Conservation (phyloP, 1,139 yeast species). For the Lodderomyces parapsilosis region DNA sequence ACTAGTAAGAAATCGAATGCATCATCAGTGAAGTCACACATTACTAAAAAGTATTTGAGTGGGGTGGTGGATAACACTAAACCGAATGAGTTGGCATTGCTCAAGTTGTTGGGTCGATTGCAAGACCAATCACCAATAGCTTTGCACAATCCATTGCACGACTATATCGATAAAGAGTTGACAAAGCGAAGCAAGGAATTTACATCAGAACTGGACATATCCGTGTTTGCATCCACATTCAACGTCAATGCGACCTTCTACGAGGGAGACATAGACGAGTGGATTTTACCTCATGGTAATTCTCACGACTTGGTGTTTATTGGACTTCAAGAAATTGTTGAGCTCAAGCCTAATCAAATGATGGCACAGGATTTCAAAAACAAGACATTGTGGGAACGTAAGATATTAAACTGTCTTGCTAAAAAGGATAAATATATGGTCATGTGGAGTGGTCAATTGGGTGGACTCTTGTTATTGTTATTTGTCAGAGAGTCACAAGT, state of each 20-base stretch:
- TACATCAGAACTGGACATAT: constrained; percentile 50
- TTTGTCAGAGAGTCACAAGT: constrained; percentile 57
- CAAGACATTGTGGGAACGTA: constrained; percentile 75
- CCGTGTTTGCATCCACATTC: constrained; percentile 64
- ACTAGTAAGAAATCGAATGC: constrained; percentile 32
- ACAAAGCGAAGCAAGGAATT: constrained; percentile 48
- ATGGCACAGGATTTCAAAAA: constrained; percentile 75
- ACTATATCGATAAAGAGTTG: constrained; percentile 57
- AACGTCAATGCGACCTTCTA: constrained; percentile 64
- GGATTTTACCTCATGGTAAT: constrained; percentile 52
- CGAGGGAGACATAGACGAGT: constrained; percentile 51
- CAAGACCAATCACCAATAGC: constrained; percentile 46
- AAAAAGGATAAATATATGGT: constrained; percentile 53
- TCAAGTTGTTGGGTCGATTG: constrained; percentile 49
- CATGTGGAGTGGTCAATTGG: constrained; percentile 85
- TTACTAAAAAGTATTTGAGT: constrained; percentile 46
- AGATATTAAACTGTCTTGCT: constrained; percentile 59
- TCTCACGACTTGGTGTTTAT: constrained; percentile 69
- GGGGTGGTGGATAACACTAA: constrained; percentile 43
- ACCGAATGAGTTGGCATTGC: constrained; percentile 45
- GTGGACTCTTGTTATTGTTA: constrained; percentile 81
- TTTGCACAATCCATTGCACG: constrained; percentile 72
- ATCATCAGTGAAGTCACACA: constrained; percentile 41
- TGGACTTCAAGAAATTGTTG: constrained; percentile 92
- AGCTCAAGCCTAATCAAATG: constrained; percentile 87